Percentiles rank a stretch among this genome's conserved stretches.
Conservation (phyloP, 306 rosid genomes). For the Rosa multiflora region DNA sequence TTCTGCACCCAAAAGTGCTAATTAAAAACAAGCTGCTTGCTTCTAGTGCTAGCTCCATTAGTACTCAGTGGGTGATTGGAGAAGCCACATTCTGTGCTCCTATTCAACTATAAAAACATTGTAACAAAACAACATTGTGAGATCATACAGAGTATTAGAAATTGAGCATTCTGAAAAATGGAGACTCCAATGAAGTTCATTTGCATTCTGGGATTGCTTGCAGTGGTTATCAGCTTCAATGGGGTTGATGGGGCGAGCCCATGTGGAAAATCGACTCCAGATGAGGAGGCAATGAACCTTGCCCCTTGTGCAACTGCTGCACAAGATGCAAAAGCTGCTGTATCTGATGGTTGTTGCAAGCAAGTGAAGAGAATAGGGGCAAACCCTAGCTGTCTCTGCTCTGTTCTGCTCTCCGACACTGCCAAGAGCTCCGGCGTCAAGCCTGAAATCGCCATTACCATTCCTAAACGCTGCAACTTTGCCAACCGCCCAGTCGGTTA, state of each 20-base stretch:
- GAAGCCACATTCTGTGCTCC: slow-evolving; percentile 29
- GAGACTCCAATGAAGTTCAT: slow-evolving; percentile 35
- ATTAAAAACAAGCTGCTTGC: slow-evolving; percentile 21
- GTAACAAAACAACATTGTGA: slow-evolving; percentile 1
- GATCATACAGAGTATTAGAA: background rate
- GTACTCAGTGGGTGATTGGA: slow-evolving; percentile 32
- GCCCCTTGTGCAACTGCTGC: slow-evolving; percentile 61
- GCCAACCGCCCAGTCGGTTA: slow-evolving; percentile 61
- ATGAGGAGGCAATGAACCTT: slow-evolving; percentile 54
- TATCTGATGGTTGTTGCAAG: slow-evolving; percentile 45
- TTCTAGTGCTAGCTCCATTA: slow-evolving; percentile 59
- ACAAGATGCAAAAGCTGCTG: slow-evolving; percentile 47
- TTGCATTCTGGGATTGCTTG: slow-evolving; percentile 40
- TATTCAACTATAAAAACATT: slow-evolving; percentile 35
- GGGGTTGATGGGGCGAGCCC: slow-evolving; percentile 46
- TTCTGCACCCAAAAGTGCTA: slow-evolving; percentile 27
- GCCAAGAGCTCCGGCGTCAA: slow-evolving; percentile 45
- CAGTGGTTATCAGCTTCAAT: slow-evolving; percentile 24
- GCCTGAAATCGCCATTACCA: slow-evolving; percentile 49
- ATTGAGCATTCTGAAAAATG: slow-evolving; percentile 21
- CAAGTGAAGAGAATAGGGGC: slow-evolving; percentile 45
- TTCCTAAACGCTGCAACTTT: slow-evolving; percentile 67
- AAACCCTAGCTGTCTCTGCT: slow-evolving; percentile 57
- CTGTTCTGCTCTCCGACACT: slow-evolving; percentile 51
- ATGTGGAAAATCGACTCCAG: slow-evolving; percentile 58